Conservation (phyloP, 1,284 basidiomycete genomes). For the Cryptococcus jaspeensis region DNA sequence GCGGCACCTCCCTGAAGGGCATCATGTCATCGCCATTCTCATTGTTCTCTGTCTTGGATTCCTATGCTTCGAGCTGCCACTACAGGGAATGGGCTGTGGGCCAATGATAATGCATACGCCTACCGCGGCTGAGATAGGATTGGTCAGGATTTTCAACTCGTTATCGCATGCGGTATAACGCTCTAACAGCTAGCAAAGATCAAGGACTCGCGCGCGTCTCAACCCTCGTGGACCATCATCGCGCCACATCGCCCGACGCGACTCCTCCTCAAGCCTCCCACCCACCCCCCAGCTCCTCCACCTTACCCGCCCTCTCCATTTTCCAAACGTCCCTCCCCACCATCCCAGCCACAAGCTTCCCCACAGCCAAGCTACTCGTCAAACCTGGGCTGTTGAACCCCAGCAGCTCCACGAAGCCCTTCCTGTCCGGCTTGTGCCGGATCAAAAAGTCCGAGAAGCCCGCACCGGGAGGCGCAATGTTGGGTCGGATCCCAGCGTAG, state of each 20-base stretch:
- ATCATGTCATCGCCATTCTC: too few relatives aligned
- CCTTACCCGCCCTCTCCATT: not conserved
- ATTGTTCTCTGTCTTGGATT: too few relatives aligned
- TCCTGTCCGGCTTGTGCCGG: conserved; percentile 35
- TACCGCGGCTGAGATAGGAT: too few relatives aligned
- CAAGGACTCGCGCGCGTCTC: too few relatives aligned
- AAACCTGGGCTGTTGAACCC: conserved; percentile 59
- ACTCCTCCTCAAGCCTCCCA: conserved; percentile 20
- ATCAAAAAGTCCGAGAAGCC: conserved; percentile 81
- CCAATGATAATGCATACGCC: too few relatives aligned
- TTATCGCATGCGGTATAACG: too few relatives aligned
- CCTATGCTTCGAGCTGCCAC: too few relatives aligned
- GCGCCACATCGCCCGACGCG: not conserved
- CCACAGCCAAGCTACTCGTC: conserved; percentile 56
- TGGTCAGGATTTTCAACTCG: too few relatives aligned
- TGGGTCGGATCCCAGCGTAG: conserved; percentile 90
- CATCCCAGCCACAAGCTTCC: conserved; percentile 52
- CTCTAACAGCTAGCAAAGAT: too few relatives aligned
- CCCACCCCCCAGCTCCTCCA: conserved; percentile 23
- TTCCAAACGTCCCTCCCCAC: conserved; percentile 45
- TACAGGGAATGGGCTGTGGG: too few relatives aligned
- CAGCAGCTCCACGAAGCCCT: conserved; percentile 51
- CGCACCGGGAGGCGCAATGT: conserved; percentile 69
- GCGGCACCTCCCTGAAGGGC: too few relatives aligned
- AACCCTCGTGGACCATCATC: not conserved